phyloP scores from a whole-genome alignment of 306 rosid genomes.

The Cicer cuneatum region DNA sequence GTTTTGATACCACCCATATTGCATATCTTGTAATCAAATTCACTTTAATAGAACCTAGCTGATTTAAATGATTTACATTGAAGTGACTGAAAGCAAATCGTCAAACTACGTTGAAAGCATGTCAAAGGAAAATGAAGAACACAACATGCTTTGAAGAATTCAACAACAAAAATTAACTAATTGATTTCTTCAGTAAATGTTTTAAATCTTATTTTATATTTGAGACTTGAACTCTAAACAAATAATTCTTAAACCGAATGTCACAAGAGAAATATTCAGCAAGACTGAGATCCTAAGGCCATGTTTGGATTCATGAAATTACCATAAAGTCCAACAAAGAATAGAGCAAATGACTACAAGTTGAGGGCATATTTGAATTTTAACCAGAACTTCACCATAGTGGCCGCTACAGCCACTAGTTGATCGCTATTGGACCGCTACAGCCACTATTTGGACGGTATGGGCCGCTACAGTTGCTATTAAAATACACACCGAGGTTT shows the following conservation, averaged over 20 bases:
- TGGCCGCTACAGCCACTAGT: background rate
- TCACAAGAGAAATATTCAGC: too few species aligned
- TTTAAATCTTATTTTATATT: background rate
- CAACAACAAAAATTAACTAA: background rate
- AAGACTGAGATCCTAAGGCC: background rate
- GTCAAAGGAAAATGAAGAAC: conserved; percentile 7
- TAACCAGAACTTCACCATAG: background rate
- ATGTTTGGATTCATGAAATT: too few species aligned
- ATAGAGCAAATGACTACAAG: background rate
- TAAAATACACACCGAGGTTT: background rate
- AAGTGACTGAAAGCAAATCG: background rate
- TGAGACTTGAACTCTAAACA: conserved; percentile 2
- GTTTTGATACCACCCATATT: background rate
- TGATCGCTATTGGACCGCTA: background rate
- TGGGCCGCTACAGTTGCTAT: background rate
- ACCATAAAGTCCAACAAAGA: background rate
- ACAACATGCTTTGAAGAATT: background rate
- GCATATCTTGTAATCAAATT: background rate
- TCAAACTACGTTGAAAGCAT: background rate
- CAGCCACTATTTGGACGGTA: background rate
- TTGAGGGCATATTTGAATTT: background rate
- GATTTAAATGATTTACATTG: too few species aligned
- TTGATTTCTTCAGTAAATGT: background rate
- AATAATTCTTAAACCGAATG: background rate
- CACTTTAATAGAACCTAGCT: background rate